Conservation (phyloP, 495 filamentous ascomycete species). For the Recurvomyces mirabilis region DNA sequence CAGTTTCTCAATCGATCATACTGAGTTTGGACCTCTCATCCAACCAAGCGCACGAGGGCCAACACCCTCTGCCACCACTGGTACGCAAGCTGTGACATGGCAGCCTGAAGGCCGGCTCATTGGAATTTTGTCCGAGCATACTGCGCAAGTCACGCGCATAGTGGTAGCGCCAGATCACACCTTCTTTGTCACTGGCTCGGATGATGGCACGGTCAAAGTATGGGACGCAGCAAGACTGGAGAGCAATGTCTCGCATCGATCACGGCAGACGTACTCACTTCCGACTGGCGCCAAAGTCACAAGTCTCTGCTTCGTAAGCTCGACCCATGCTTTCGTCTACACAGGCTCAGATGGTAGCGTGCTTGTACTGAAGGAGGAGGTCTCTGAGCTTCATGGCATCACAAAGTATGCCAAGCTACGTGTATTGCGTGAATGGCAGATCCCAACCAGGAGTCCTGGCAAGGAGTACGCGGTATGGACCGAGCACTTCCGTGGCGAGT, state of each 20-base stretch:
- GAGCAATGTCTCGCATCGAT: constrained; percentile 73
- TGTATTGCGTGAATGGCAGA: constrained; percentile 66
- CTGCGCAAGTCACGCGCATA: constrained; percentile 68
- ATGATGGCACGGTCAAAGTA: constrained; percentile 83
- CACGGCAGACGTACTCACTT: constrained; percentile 79
- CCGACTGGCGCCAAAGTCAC: constrained; percentile 58
- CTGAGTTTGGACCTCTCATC: constrained; percentile 71
- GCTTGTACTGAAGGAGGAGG: constrained; percentile 78
- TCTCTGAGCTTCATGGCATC: constrained; percentile 44
- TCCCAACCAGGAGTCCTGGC: constrained; percentile 37
- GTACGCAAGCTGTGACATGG: constrained; percentile 50
- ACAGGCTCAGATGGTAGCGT: constrained; percentile 84
- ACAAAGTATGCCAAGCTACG: constrained; percentile 65
- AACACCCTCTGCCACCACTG: constrained; percentile 46
- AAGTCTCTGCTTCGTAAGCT: constrained; percentile 78
- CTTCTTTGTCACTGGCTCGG: constrained; percentile 89
- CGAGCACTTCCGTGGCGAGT: constrained; percentile 79
- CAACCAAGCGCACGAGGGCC: constrained; percentile 56
- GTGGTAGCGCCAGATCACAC: constrained; percentile 77
- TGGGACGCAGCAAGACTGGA: constrained; percentile 90
- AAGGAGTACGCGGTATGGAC: constrained; percentile 79
- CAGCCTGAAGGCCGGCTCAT: constrained; percentile 73
- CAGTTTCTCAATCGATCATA: constrained; percentile 73
- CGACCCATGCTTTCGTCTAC: constrained; percentile 85
- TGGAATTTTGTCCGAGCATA: constrained; percentile 81